These are phyloP conservation scores for Suillus brevipes DNA, from an alignment of 768 basidiomycete species.

Conservation along the genomic window DNA sequence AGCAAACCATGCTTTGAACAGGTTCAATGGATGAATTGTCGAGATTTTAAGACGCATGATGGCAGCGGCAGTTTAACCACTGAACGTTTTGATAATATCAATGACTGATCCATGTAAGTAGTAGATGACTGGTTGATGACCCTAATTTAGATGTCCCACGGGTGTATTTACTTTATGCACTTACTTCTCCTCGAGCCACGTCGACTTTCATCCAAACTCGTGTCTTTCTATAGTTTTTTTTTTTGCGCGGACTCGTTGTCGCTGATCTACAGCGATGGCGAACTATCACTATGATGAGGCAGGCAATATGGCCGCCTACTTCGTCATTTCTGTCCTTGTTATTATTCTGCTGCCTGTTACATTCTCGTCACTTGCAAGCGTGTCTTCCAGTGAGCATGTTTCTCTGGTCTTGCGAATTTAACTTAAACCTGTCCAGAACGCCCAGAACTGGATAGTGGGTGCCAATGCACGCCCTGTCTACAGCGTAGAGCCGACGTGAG, in stretches of 20 bases:
- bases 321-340: slow-evolving; percentile 85
- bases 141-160: slow-evolving; percentile 9
- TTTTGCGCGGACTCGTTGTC: not conserved
- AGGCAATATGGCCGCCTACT: slow-evolving; percentile 87
- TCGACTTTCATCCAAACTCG: slow-evolving; percentile 12
- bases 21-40: slow-evolving; percentile 47
- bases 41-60: slow-evolving; percentile 55
- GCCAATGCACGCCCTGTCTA: slow-evolving; percentile 62
- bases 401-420: not conserved
- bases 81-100: not conserved
- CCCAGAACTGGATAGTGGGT: slow-evolving; percentile 42
- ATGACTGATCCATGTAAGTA: not conserved
- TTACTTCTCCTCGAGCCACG: slow-evolving; percentile 11
- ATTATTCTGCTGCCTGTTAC: slow-evolving; percentile 82
- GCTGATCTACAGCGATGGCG: slow-evolving; percentile 51
- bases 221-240: not conserved
- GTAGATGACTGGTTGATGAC: not conserved
- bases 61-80: not conserved
- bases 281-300: slow-evolving; percentile 85
- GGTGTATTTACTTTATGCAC: slow-evolving; percentile 3
- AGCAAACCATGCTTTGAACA: slow-evolving; percentile 54
- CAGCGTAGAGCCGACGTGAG: slow-evolving; percentile 50
- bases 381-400: slow-evolving; percentile 44
- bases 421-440: slow-evolving; percentile 32
- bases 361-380: slow-evolving; percentile 43